phyloP scores from a whole-genome alignment of 1,284 basidiomycete species.

The Ceratobasidium papillatum region DNA sequence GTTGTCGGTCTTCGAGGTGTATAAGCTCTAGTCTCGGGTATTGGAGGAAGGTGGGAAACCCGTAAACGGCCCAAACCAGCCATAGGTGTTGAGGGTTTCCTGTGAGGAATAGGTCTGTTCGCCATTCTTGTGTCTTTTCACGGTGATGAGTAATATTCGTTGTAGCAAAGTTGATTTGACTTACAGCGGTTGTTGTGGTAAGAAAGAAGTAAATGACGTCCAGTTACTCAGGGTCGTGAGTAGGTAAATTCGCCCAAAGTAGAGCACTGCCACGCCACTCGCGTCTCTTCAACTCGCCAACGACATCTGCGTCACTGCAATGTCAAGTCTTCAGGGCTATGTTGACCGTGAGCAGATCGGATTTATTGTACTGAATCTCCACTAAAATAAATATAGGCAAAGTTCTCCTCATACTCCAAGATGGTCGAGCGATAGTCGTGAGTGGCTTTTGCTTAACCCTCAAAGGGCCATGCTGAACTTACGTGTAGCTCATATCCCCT shows the following conservation, averaged over 20 bases:
- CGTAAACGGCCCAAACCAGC: constrained; percentile 34
- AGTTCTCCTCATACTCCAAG: constrained; percentile 89
- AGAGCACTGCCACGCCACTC: constrained; percentile 8
- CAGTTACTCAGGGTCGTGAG: constrained; percentile 1
- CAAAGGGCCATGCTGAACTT: constrained; percentile 13
- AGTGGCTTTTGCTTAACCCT: constrained; percentile 49
- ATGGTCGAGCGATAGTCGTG: constrained; percentile 87
- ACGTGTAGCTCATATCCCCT: constrained; percentile 27
- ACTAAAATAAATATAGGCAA: constrained; percentile 61
- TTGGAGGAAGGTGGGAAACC: constrained; percentile 43
- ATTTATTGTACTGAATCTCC: constrained; percentile 12
- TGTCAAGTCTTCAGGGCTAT: constrained; percentile 87
- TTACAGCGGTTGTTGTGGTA: constrained; percentile 2
- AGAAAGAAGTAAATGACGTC: constrained; percentile 35
- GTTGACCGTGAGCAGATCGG: constrained; percentile 74
- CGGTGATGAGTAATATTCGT: not conserved
- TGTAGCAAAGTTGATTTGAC: not conserved
- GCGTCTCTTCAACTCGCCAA: constrained; percentile 7
- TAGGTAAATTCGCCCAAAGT: not conserved
- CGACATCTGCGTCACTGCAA: constrained; percentile 48
- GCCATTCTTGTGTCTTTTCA: not conserved
- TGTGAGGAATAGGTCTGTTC: constrained; percentile 8
- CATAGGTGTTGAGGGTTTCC: constrained; percentile 21
- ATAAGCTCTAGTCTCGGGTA: constrained; percentile 42
- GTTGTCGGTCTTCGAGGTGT: constrained; percentile 33